A percentile compares a stretch with the other conserved stretches of the same genome.
Conservation (phyloP, 345 rosid species). For the Clarkia xantiana region DNA sequence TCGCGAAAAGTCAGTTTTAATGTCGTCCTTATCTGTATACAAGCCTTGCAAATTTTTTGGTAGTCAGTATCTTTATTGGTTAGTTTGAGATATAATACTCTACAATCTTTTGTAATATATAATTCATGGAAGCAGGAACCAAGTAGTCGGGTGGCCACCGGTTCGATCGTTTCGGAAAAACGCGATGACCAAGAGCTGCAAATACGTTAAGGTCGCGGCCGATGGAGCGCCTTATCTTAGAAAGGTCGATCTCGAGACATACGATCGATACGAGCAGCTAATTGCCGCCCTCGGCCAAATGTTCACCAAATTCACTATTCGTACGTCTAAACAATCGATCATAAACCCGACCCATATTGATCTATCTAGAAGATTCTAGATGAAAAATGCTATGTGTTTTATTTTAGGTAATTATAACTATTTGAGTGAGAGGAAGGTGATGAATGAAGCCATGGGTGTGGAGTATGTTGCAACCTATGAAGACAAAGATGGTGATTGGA, state of each 20-base stretch:
- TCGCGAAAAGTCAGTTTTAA: no score
- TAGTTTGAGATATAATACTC: no score
- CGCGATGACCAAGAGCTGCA: conserved; percentile 18
- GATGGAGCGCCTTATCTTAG: conserved; percentile 67
- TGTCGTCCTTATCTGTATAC: no score
- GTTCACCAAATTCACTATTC: conserved; percentile 38
- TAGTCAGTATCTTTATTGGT: no score
- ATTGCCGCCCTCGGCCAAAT: conserved; percentile 31
- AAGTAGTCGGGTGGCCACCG: conserved; percentile 81
- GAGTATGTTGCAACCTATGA: conserved; percentile 60
- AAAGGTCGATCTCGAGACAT: conserved; percentile 48
- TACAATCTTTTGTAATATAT: no score
- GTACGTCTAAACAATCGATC: conserved; percentile 13
- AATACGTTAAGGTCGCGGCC: conserved; percentile 57
- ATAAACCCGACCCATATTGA: background rate
- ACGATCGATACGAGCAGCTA: conserved; percentile 30
- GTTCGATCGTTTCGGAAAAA: conserved; percentile 23
- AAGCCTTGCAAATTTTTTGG: no score
- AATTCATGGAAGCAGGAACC: conserved; percentile 25
- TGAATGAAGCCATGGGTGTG: conserved; percentile 19
- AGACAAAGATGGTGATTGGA: conserved; percentile 85
- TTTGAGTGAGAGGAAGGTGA: conserved; percentile 20
- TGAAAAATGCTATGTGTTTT: no score
- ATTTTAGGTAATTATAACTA: conserved; percentile 25
- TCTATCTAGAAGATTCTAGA: background rate